These are phyloP conservation scores for Nannochloris sp. DNA, from an alignment of 139 green algal species.

Conservation along the genomic window DNA sequence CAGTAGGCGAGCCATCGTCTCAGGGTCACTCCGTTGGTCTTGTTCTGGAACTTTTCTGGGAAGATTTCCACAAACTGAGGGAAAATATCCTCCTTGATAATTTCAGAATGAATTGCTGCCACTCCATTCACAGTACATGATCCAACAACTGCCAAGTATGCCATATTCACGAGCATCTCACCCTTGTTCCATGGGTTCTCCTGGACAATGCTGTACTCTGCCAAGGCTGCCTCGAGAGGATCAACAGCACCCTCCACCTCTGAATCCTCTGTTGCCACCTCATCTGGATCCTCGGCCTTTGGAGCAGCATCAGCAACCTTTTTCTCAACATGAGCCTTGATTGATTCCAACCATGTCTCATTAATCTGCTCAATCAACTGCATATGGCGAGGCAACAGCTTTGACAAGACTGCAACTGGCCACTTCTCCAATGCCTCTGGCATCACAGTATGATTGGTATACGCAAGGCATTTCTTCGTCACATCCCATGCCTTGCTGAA, in stretches of 20 bases:
- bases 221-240: constrained; percentile 39
- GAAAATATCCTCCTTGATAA: constrained; percentile 90
- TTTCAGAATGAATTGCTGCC: constrained; percentile 87
- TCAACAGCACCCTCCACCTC: constrained; percentile 14
- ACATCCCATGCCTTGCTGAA: constrained; percentile 84
- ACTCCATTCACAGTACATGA: constrained; percentile 89
- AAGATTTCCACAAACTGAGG: constrained; percentile 77
- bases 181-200: constrained; percentile 79
- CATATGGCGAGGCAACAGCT: constrained; percentile 95
- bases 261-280: constrained; percentile 9
- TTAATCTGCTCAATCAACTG: constrained; percentile 88
- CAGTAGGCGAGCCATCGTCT: constrained; percentile 86
- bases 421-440: constrained; percentile 98
- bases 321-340: constrained; percentile 7
- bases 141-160: constrained; percentile 87
- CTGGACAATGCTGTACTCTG: constrained; percentile 70
- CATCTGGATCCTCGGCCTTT: constrained; percentile 2
- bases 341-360: constrained; percentile 33
- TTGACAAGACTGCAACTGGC: constrained; percentile 74
- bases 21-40: constrained; percentile 98
- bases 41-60: constrained; percentile 96
- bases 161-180: constrained; percentile 91
- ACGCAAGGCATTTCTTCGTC: constrained; percentile 75
- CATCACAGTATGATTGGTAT: constrained; percentile 99
- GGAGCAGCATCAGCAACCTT: constrained; percentile 19